Percentiles rank a stretch among this genome's conserved stretches.
phyloP scores from a whole-genome alignment of 2,329 filamentous ascomycete species.

The Exserohilum turcica region DNA sequence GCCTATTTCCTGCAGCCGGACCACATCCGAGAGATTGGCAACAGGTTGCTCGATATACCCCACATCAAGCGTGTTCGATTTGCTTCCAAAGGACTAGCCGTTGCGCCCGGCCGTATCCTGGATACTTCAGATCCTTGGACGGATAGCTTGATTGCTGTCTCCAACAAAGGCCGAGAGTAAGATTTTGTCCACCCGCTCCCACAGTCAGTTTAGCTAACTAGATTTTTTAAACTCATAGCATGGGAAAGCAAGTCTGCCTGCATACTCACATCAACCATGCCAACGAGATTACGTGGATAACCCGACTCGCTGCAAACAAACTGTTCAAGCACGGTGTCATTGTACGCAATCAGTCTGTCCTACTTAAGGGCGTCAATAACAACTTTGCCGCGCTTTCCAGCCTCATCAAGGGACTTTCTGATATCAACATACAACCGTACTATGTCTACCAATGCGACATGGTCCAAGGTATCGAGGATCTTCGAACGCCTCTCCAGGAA shows the following conservation, averaged over 20 bases:
- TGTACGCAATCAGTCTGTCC: slow-evolving; percentile 65
- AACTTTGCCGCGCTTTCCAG: slow-evolving; percentile 57
- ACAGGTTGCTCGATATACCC: slow-evolving; percentile 59
- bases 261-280: slow-evolving; percentile 71
- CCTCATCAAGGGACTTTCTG: slow-evolving; percentile 60
- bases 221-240: background rate
- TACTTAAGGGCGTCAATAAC: slow-evolving; percentile 66
- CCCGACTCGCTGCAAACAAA: slow-evolving; percentile 56
- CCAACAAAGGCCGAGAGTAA: slow-evolving; percentile 54
- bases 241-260: slow-evolving; percentile 65
- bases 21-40: slow-evolving; percentile 60
- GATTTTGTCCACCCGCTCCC: background rate
- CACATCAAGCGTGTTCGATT: slow-evolving; percentile 66
- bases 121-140: slow-evolving; percentile 61
- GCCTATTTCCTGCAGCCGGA: slow-evolving; percentile 62
- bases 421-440: slow-evolving; percentile 66
- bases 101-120: slow-evolving; percentile 62
- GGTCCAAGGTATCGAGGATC: slow-evolving; percentile 64
- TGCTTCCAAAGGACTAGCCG: slow-evolving; percentile 66
- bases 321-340: slow-evolving; percentile 59
- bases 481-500: slow-evolving; percentile 64
- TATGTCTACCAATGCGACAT: slow-evolving; percentile 71
- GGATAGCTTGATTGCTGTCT: slow-evolving; percentile 57
- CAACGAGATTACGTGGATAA: slow-evolving; percentile 66
- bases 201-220: background rate